A percentile compares a stretch with the other conserved stretches of the same genome.
These are phyloP conservation scores for Spathaspora gorwiae DNA, from an alignment of 805 yeast species.

Conservation along the genomic window DNA sequence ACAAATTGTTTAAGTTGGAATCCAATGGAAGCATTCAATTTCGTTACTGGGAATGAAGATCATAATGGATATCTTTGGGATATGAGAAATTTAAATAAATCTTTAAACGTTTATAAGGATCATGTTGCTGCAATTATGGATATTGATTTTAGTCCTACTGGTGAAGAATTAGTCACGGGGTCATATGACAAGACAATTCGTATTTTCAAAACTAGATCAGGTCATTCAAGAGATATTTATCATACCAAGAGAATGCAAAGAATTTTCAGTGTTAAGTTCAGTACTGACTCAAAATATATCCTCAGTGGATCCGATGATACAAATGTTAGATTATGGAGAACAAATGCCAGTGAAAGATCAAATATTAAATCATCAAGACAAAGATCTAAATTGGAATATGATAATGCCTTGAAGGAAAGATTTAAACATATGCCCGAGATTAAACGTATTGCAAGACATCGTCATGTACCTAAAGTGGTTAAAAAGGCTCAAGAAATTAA, in stretches of 20 bases:
- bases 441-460: conserved; percentile 80
- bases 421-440: conserved; percentile 96
- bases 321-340: conserved; percentile 89
- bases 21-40: conserved; percentile 94
- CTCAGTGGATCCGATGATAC: conserved; percentile 95
- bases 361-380: conserved; percentile 76
- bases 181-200: conserved; percentile 92
- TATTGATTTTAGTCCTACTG: conserved; percentile 94
- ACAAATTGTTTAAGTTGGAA: conserved; percentile 91
- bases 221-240: conserved; percentile 92
- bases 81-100: conserved; percentile 83
- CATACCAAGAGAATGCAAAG: conserved; percentile 98
- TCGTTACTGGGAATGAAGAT: conserved; percentile 90
- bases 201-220: conserved; percentile 67
- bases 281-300: conserved; percentile 86
- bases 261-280: conserved; percentile 74
- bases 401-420: conserved; percentile 84
- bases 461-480: conserved; percentile 83
- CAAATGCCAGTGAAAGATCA: conserved; percentile 79
- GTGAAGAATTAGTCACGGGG: conserved; percentile 92
- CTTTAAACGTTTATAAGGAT: conserved; percentile 84
- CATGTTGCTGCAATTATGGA: conserved; percentile 96
- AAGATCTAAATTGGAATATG: conserved; percentile 82
- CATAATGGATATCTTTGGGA: conserved; percentile 94
- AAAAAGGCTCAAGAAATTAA: conserved; percentile 90